phyloP scores from a whole-genome alignment of 2,329 filamentous ascomycete species.

The Xylaria multiplex region DNA sequence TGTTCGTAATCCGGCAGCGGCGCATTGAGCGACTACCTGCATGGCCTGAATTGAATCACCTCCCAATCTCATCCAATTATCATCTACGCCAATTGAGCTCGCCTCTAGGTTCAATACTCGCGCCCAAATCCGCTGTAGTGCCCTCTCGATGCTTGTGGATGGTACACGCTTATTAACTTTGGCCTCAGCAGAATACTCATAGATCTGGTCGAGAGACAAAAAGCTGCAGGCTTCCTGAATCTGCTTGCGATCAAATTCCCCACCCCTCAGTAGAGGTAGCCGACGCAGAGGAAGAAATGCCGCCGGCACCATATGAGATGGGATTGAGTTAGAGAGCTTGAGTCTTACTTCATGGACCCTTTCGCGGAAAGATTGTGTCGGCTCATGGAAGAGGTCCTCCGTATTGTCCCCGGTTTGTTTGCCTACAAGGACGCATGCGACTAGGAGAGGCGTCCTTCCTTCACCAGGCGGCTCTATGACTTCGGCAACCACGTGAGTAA shows the following conservation, averaged over 20 bases:
- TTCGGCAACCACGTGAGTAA: slow-evolving; percentile 19
- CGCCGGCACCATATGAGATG: slow-evolving; percentile 52
- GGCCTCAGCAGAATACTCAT: neutral
- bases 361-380: slow-evolving; percentile 25
- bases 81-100: slow-evolving; percentile 45
- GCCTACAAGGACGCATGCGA: neutral
- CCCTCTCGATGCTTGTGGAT: slow-evolving; percentile 16
- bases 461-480: slow-evolving; percentile 6
- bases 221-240: slow-evolving; percentile 47
- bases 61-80: slow-evolving; percentile 47
- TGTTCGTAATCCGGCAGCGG: slow-evolving; percentile 45
- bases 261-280: slow-evolving; percentile 45
- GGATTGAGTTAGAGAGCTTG: slow-evolving; percentile 35
- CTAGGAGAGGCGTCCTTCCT: neutral
- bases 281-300: slow-evolving; percentile 45
- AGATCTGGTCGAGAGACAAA: slow-evolving; percentile 18
- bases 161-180: slow-evolving; percentile 12
- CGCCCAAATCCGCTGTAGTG: slow-evolving; percentile 50
- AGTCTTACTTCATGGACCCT: neutral
- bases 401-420: neutral
- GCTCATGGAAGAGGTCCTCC: neutral
- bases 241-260: slow-evolving; percentile 48
- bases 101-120: slow-evolving; percentile 53
- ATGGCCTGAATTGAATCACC: slow-evolving; percentile 59
- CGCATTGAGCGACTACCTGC: slow-evolving; percentile 53